phyloP scores from a whole-genome alignment of 2,329 filamentous ascomycete species.

The Verticillium tricorpus region DNA sequence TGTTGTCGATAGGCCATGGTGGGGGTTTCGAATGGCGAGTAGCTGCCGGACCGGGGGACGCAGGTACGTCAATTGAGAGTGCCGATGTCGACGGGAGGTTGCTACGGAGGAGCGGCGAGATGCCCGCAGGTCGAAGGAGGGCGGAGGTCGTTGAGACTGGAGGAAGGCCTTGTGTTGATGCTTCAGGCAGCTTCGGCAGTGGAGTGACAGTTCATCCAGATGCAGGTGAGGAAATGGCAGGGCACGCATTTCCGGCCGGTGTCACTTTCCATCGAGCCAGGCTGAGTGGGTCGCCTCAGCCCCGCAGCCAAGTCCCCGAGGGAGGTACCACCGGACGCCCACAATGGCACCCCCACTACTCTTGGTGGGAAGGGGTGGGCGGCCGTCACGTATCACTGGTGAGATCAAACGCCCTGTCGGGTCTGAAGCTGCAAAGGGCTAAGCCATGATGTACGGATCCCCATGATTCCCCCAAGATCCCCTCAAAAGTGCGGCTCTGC shows the following conservation, averaged over 20 bases:
- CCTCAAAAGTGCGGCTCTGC: constrained; percentile 1
- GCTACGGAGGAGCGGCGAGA: not conserved
- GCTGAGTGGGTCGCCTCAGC: not conserved
- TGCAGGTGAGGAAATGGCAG: not conserved
- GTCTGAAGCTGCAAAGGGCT: not conserved
- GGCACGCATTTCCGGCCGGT: not conserved
- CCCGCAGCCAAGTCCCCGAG: not conserved
- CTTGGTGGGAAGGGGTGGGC: not conserved
- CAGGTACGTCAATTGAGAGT: not conserved
- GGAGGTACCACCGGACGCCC: not conserved
- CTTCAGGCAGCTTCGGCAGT: not conserved
- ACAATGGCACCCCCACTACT: not conserved
- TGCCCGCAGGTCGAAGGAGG: not conserved
- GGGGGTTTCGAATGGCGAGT: not conserved
- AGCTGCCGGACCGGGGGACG: not conserved
- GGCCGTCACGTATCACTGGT: constrained; percentile 2
- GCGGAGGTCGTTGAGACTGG: not conserved
- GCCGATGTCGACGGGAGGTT: not conserved
- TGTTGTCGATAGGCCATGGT: constrained; percentile 1
- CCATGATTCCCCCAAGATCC: not conserved
- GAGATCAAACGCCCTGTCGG: not conserved
- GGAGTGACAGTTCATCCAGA: not conserved
- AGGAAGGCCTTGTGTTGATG: not conserved
- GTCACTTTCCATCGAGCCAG: not conserved
- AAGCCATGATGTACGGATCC: not conserved